phyloP scores from a whole-genome alignment of 1,139 yeast genomes.

The Meyerozyma guilliermondii region DNA sequence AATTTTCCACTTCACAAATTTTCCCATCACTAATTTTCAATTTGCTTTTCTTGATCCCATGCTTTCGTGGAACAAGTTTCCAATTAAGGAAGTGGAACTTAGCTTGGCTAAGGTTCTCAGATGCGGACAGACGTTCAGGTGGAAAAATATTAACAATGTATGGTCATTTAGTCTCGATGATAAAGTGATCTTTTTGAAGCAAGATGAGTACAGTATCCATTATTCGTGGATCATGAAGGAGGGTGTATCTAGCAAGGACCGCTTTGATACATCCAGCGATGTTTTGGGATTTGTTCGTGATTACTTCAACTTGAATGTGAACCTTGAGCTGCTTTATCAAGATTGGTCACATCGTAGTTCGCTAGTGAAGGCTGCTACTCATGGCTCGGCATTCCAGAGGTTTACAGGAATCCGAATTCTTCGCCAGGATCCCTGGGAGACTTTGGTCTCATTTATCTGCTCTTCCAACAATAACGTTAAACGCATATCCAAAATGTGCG shows the following conservation, averaged over 20 bases:
- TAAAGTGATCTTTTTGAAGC: conserved; percentile 48
- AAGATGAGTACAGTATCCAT: conserved; percentile 31
- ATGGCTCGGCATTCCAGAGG: conserved; percentile 29
- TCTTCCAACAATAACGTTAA: conserved; percentile 95
- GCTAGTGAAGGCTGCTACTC: conserved; percentile 27
- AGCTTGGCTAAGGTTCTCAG: conserved; percentile 65
- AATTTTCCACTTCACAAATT: no score
- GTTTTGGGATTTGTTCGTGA: conserved; percentile 48
- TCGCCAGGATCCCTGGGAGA: conserved; percentile 97
- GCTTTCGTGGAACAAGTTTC: conserved; percentile 12
- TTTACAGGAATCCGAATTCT: conserved; percentile 76
- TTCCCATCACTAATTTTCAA: not conserved
- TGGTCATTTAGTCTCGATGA: conserved; percentile 57
- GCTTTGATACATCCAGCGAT: conserved; percentile 18
- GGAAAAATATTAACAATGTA: conserved; percentile 54
- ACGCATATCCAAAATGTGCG: conserved; percentile 92
- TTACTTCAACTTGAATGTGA: conserved; percentile 65
- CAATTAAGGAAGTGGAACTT: conserved; percentile 40
- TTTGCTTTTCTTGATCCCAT: not conserved
- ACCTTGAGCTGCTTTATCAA: conserved; percentile 47
- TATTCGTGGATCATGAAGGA: conserved; percentile 25
- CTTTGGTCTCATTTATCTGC: conserved; percentile 82
- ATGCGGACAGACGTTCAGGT: conserved; percentile 84
- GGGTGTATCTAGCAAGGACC: conserved; percentile 11
- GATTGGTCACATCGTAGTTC: conserved; percentile 60